These are phyloP conservation scores for Diaporthe amygdali DNA, from an alignment of 2,329 filamentous ascomycete species.

Conservation along the genomic window DNA sequence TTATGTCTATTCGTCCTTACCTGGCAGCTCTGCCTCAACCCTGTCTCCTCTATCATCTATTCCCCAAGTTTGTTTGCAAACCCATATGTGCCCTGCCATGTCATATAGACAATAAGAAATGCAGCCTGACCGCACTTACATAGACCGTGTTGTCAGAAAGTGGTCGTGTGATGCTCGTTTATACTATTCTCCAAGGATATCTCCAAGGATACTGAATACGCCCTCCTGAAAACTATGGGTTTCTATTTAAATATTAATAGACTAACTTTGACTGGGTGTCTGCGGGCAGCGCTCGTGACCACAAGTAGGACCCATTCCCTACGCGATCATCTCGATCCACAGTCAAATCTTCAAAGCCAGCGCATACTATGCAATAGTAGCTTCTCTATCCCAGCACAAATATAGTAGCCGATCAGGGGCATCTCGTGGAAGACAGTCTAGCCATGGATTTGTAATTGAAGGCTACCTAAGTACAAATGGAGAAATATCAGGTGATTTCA, in stretches of 20 bases:
- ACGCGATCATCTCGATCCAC: background rate
- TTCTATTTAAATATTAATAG: too few relatives aligned
- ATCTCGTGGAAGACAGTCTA: background rate
- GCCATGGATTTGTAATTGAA: background rate
- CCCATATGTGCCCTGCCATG: background rate
- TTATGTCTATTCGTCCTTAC: background rate
- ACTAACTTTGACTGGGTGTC: too few relatives aligned
- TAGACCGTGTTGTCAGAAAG: background rate
- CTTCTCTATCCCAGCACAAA: background rate
- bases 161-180: background rate
- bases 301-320: too few relatives aligned
- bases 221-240: too few relatives aligned
- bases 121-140: background rate
- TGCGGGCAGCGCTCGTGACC: background rate
- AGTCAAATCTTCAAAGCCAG: background rate
- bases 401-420: background rate
- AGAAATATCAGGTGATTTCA: background rate
- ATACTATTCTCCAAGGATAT: too few relatives aligned
- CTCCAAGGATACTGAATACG: too few relatives aligned
- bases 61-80: background rate
- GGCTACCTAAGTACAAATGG: background rate
- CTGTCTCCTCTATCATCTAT: background rate
- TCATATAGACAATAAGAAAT: background rate
- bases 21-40: background rate
- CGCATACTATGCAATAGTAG: background rate